Percentiles rank a stretch among this genome's conserved stretches.
Conservation (phyloP, 2,329 filamentous ascomycete species). For the Fusarium praegraminearum region DNA sequence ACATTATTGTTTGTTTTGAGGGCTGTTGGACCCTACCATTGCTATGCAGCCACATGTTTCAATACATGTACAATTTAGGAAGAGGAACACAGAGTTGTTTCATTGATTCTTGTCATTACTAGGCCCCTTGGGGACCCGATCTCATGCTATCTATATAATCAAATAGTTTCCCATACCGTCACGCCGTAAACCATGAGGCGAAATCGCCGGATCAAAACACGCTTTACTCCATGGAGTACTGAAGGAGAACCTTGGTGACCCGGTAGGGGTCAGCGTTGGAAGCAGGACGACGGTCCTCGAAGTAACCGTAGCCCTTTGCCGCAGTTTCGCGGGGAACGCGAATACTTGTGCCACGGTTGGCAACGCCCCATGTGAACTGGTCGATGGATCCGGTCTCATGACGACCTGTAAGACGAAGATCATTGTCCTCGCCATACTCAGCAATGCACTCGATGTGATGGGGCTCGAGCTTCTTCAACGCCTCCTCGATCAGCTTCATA, state of each 20-base stretch:
- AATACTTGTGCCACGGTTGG: conserved; percentile 94
- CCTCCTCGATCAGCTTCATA: conserved; percentile 92
- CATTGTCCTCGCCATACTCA: conserved; percentile 96
- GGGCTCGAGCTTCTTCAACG: conserved; percentile 84
- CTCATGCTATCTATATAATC: conserved; percentile 37
- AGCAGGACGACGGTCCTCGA: conserved; percentile 85
- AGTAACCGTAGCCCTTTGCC: conserved; percentile 93
- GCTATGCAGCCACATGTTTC: no score
- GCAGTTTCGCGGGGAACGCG: conserved; percentile 89
- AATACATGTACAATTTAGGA: no score
- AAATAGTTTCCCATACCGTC: conserved; percentile 29
- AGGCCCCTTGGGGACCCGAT: neutral
- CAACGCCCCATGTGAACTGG: conserved; percentile 88
- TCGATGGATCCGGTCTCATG: conserved; percentile 97
- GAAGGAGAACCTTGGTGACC: conserved; percentile 76
- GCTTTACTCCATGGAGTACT: conserved; percentile 40
- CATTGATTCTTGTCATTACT: conserved; percentile 29
- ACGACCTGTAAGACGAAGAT: conserved; percentile 88
- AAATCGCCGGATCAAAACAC: conserved; percentile 15
- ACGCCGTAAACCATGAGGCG: conserved; percentile 25
- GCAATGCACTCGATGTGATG: conserved; percentile 88
- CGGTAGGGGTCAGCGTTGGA: conserved; percentile 91
- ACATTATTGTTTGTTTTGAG: neutral
- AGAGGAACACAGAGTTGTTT: no score
- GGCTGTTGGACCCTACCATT: no score